Evolutionary conservation across 2,329 filamentous ascomycete genomes (phyloP).

Genomic region (Fusarium sp.): DNA sequence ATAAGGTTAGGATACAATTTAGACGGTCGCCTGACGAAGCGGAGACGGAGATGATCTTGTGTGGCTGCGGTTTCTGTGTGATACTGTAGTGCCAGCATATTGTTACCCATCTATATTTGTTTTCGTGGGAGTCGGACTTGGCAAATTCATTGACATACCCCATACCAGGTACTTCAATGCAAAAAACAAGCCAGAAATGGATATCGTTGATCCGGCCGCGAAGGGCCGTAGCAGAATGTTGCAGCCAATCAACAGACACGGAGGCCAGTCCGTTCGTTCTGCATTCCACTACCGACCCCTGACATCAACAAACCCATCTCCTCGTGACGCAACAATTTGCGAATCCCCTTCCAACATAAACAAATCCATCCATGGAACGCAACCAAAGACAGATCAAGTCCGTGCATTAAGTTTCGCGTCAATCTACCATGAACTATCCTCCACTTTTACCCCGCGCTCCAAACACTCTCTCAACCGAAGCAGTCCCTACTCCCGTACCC

Average conservation of each 20-base stretch:
- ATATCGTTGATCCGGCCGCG: neutral
- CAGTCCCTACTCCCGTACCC: neutral
- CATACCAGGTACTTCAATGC: too few species aligned
- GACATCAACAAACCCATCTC: neutral
- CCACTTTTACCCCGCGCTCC: neutral
- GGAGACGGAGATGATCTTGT: neutral
- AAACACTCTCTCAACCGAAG: accelerated
- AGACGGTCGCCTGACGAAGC: neutral
- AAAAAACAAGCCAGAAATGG: neutral
- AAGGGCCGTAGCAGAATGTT: accelerated
- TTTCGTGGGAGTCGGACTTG: neutral
- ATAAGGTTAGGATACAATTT: neutral
- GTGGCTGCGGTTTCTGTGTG: neutral
- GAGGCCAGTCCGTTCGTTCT: neutral
- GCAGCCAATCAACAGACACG: neutral
- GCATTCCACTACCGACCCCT: neutral
- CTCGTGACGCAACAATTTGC: neutral
- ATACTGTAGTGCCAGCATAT: neutral
- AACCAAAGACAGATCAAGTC: neutral
- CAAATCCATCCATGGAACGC: neutral
- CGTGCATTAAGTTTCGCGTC: neutral
- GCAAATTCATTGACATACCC: neutral
- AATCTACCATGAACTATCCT: neutral
- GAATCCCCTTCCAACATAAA: neutral
- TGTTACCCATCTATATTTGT: accelerated